Evolutionary conservation across 1,284 basidiomycete genomes (phyloP).

Genomic region (Tylopilus sp.): DNA sequence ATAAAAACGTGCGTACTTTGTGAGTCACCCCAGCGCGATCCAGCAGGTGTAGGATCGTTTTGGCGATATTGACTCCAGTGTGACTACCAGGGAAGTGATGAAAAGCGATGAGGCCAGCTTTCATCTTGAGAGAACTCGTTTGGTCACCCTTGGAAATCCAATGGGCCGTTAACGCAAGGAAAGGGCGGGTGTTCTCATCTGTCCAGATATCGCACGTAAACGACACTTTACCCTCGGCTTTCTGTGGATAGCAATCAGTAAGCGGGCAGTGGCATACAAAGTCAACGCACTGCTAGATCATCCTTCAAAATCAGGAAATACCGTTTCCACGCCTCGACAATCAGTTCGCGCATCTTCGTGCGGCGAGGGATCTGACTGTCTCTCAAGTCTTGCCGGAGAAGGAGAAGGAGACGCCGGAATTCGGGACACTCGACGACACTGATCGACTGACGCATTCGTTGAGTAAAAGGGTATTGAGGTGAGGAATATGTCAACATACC

Average conservation of each 20-base stretch:
- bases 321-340: constrained; percentile 4
- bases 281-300: too few species aligned
- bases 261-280: too few species aligned
- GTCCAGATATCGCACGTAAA: constrained; percentile 8
- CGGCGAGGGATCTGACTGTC: not conserved
- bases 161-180: not conserved
- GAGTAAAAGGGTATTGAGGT: too few species aligned
- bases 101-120: constrained; percentile 10
- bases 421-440: not conserved
- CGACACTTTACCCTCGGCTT: not conserved
- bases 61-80: too few species aligned
- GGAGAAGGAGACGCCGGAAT: not conserved
- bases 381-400: not conserved
- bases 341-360: constrained; percentile 3
- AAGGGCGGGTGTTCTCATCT: not conserved
- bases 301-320: too few species aligned
- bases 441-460: not conserved
- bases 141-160: not conserved
- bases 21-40: too few species aligned
- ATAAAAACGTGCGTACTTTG: too few species aligned
- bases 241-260: too few species aligned
- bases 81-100: constrained; percentile 12
- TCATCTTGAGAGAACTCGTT: constrained; percentile 2
- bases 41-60: too few species aligned
- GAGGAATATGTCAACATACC: too few species aligned